Evolutionary conservation across 1,284 basidiomycete species (phyloP), one percentile per base, ranked within the genome.

Genomic region (Limonomyces culmigenus): DNA sequence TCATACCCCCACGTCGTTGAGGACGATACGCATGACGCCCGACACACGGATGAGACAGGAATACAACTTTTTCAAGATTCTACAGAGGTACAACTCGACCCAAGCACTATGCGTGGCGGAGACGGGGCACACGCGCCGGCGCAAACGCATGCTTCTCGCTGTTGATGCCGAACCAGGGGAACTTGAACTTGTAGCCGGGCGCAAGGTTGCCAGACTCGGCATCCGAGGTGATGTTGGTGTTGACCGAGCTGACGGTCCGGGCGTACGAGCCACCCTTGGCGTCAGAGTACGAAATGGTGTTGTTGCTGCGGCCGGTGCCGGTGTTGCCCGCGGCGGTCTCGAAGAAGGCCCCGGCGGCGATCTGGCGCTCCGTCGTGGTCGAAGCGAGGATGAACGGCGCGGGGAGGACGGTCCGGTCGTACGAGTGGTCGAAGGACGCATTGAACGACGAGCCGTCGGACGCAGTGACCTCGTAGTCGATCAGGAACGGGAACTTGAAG

Each of bases 251-350:
- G 37, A 85, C 77, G 19, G 59, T 47, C 37, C 78, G 60, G 35
- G 55, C 52, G 50, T 65, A 84, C 1, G 75, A 77, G 51, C 81
- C 75, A 32, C 71, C 73, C 6, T 51, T 50, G 16, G 48, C 43
- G 48, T 84, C 77, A 8, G 50, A 42, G 46, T 83, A 85, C 32
- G 50, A 54, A 52, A 83, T 72, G 6, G 63, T 66, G 50, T 83
- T 81, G 50, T 65, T 68, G 50, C 59, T 79, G 2, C 73, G 77
- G 29, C 77, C 78, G 41, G 77, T 78, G 0, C 73, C 76, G 15
- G 41, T 60, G 50, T 73, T 74, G 4, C 70, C 67, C 1, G 54
- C 53, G 4, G 62, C 41, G 0, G 62, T 48, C 0, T 60, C 42
- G 11, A 55, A 54, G 54, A 73, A 73, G 52, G 68, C 68, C 11